Percentiles rank a stretch among this genome's conserved stretches.
Evolutionary conservation across 1,284 basidiomycete genomes (phyloP).

Genomic region (Apiotrichum akiyoshidainum): DNA sequence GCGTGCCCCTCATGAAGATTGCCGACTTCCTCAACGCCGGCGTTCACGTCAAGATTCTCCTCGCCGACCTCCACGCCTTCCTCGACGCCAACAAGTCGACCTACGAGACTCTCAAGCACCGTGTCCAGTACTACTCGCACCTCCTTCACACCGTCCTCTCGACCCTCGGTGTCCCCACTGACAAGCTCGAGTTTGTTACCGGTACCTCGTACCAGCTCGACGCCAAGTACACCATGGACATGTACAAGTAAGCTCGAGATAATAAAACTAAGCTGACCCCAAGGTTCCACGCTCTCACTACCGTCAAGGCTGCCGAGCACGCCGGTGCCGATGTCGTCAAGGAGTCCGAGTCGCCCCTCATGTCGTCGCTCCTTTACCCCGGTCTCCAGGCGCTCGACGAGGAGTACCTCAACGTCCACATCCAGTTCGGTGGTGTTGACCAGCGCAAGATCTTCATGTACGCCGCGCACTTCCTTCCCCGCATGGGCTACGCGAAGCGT

Average conservation of each 20-base stretch:
- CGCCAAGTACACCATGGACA: conserved; percentile 89
- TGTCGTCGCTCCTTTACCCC: conserved; percentile 92
- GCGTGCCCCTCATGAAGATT: conserved; percentile 91
- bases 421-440: conserved; percentile 98
- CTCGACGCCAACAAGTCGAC: conserved; percentile 97
- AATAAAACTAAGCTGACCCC: background rate
- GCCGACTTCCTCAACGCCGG: conserved; percentile 93
- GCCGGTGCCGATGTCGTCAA: conserved; percentile 99
- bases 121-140: conserved; percentile 86
- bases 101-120: conserved; percentile 82
- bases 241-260: conserved; percentile 60
- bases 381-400: conserved; percentile 96
- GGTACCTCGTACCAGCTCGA: conserved; percentile 81
- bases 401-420: conserved; percentile 91
- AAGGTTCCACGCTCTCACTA: conserved; percentile 76
- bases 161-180: conserved; percentile 85
- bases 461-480: conserved; percentile 90
- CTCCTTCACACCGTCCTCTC: conserved; percentile 77
- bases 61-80: conserved; percentile 98
- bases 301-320: conserved; percentile 95
- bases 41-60: conserved; percentile 81
- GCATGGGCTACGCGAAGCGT: conserved; percentile 88
- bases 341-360: conserved; percentile 85
- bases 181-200: conserved; percentile 77
- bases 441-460: conserved; percentile 99